These are phyloP conservation scores for Globisporangium middletonii DNA, from an alignment of 352 stramenopile genomes.

Conservation along the genomic window DNA sequence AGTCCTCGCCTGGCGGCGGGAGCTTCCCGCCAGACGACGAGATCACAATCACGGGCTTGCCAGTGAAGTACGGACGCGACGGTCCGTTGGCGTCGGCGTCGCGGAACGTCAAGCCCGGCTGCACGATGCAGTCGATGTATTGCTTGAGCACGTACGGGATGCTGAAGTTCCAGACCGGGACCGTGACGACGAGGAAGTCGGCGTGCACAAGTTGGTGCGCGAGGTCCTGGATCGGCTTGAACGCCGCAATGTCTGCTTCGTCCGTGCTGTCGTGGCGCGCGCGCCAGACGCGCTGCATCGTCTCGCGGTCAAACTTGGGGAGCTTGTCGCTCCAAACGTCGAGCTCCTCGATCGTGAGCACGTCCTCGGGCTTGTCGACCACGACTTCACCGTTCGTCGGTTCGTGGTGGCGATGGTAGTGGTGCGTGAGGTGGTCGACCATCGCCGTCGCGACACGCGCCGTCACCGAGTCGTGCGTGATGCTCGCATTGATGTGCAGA, in stretches of 20 bases:
- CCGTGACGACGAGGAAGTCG: constrained; percentile 74
- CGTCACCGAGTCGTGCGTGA: constrained; percentile 67
- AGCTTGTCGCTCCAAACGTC: constrained; percentile 59
- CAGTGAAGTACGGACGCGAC: constrained; percentile 51
- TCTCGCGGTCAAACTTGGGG: constrained; percentile 67
- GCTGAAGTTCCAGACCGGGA: constrained; percentile 75
- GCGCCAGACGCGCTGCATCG: constrained; percentile 63
- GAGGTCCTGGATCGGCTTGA: constrained; percentile 56
- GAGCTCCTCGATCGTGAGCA: constrained; percentile 63
- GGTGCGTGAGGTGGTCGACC: constrained; percentile 62
- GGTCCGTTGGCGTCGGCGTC: constrained; percentile 55
- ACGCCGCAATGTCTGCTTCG: constrained; percentile 42
- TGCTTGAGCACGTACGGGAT: constrained; percentile 78
- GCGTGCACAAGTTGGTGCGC: constrained; percentile 55
- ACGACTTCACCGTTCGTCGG: constrained; percentile 13
- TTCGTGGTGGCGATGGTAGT: constrained; percentile 58
- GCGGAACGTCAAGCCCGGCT: constrained; percentile 61
- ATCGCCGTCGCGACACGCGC: constrained; percentile 60
- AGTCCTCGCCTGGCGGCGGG: constrained; percentile 47
- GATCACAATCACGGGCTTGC: constrained; percentile 62
- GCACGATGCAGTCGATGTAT: constrained; percentile 79
- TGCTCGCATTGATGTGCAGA: constrained; percentile 73
- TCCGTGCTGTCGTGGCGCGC: constrained; percentile 59
- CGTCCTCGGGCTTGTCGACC: constrained; percentile 28
- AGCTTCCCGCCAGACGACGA: constrained; percentile 67